Evolutionary conservation across 1,284 basidiomycete species (phyloP).

Genomic region (Lentinula novae-zelandiae): DNA sequence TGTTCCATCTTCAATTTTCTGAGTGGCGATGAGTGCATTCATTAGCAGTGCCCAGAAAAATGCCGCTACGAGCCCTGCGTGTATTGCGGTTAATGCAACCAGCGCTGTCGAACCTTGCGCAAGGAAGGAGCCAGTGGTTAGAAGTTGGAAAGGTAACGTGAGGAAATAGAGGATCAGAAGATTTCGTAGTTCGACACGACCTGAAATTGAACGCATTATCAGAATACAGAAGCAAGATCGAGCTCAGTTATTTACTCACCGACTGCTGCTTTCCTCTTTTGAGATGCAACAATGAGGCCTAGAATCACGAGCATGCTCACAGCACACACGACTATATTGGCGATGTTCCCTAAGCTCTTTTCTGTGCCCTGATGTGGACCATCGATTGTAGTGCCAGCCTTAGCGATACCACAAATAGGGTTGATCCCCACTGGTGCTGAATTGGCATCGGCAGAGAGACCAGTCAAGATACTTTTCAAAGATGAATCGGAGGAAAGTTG

Average conservation of each 20-base stretch:
- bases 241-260: conserved; percentile 34
- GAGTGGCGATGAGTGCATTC: conserved; percentile 78
- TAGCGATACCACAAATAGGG: conserved; percentile 50
- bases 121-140: conserved; percentile 75
- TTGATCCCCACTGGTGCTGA: conserved; percentile 58
- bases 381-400: conserved; percentile 22
- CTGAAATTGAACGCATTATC: conserved; percentile 29
- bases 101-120: conserved; percentile 70
- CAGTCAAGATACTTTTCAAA: conserved; percentile 27
- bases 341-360: conserved; percentile 54
- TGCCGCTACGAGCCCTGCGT: conserved; percentile 64
- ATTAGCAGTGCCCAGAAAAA: conserved; percentile 77
- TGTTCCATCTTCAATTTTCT: conserved; percentile 82
- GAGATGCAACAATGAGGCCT: conserved; percentile 30
- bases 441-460: conserved; percentile 33
- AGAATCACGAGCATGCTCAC: conserved; percentile 43
- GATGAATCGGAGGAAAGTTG: conserved; percentile 37
- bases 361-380: conserved; percentile 22
- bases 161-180: conserved; percentile 67
- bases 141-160: conserved; percentile 71
- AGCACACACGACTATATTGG: conserved; percentile 55
- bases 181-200: conserved; percentile 63
- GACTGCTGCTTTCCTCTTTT: conserved; percentile 41
- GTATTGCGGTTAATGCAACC: conserved; percentile 71
- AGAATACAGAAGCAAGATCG: not conserved